A percentile compares a stretch with the other conserved stretches of the same genome.
Evolutionary conservation across 2,329 filamentous ascomycete species (phyloP).

Genomic region (Paraphaeosphaeria minitans): DNA sequence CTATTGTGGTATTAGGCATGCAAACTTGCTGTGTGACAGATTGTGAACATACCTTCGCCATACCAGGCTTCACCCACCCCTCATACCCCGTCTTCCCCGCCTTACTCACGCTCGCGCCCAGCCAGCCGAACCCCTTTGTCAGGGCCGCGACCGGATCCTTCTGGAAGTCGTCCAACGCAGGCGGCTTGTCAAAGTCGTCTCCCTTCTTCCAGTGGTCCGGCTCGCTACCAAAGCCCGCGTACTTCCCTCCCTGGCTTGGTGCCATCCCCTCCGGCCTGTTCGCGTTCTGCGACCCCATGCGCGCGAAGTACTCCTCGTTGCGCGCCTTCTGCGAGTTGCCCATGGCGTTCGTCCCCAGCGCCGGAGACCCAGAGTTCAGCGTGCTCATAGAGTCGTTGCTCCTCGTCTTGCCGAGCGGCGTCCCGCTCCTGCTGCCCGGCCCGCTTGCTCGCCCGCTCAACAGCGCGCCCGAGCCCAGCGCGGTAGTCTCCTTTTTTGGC

Average conservation of each 20-base stretch:
- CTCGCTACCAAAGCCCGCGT: slow-evolving; percentile 84
- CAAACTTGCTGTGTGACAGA: not conserved
- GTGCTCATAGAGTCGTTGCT: slow-evolving; percentile 34
- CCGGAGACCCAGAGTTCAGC: slow-evolving; percentile 44
- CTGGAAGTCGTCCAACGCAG: slow-evolving; percentile 84
- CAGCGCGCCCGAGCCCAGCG: slow-evolving; percentile 29
- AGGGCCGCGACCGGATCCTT: slow-evolving; percentile 87
- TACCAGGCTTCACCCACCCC: slow-evolving; percentile 89
- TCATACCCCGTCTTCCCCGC: slow-evolving; percentile 91
- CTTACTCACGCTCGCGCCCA: slow-evolving; percentile 84
- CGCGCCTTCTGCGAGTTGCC: slow-evolving; percentile 57
- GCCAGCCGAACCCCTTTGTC: slow-evolving; percentile 94
- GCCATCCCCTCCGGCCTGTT: slow-evolving; percentile 73
- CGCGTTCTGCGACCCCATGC: slow-evolving; percentile 82
- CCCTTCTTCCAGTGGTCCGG: slow-evolving; percentile 58
- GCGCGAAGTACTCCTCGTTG: slow-evolving; percentile 90
- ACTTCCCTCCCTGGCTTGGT: slow-evolving; percentile 92
- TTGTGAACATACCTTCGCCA: slow-evolving; percentile 70
- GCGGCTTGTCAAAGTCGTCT: slow-evolving; percentile 56
- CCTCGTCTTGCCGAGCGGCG: slow-evolving; percentile 45
- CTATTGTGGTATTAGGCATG: slow-evolving; percentile 52
- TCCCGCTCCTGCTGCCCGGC: slow-evolving; percentile 45
- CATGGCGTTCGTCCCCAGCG: slow-evolving; percentile 47
- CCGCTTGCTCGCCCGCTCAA: slow-evolving; percentile 42
- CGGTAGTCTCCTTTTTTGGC: slow-evolving; percentile 41